A percentile compares a stretch with the other conserved stretches of the same genome.
phyloP scores from a whole-genome alignment of 495 filamentous ascomycete genomes.

The Neurospora hispaniola region DNA sequence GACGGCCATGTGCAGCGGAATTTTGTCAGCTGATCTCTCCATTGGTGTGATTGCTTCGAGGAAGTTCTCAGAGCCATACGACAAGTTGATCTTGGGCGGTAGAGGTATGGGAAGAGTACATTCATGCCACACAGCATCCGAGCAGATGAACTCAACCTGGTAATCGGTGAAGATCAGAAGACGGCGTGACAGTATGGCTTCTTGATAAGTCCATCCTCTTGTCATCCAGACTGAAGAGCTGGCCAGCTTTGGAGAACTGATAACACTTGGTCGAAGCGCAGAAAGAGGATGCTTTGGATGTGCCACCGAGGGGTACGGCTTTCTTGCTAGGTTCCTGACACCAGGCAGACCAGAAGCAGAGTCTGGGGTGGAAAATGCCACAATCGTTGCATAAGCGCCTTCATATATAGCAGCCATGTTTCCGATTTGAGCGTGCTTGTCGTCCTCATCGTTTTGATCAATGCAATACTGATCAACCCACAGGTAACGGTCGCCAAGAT shows the following conservation, averaged over 20 bases:
- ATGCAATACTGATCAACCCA: conserved; percentile 10
- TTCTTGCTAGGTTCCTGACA: neutral
- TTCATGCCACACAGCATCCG: conserved; percentile 1
- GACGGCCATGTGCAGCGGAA: no score
- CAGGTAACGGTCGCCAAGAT: conserved; percentile 1
- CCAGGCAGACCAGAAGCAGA: neutral
- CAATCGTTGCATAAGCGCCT: neutral
- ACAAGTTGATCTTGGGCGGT: no score
- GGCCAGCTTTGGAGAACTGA: neutral
- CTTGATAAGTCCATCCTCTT: conserved; percentile 31
- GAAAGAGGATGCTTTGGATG: neutral
- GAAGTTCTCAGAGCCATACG: no score
- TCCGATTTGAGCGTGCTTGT: neutral
- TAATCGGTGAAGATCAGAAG: conserved; percentile 18
- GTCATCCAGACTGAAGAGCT: conserved; percentile 18
- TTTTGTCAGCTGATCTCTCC: no score
- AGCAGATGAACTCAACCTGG: conserved; percentile 22
- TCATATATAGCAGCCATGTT: neutral
- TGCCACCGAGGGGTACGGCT: neutral
- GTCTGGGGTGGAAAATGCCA: neutral
- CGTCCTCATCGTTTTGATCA: neutral
- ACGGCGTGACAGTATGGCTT: conserved; percentile 24
- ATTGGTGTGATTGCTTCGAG: no score
- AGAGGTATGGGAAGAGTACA: neutral
- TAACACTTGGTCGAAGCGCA: neutral